Base-by-base conservation (phyloP, 495 filamentous ascomycete species). In the Hypoxylon rickii region DNA sequence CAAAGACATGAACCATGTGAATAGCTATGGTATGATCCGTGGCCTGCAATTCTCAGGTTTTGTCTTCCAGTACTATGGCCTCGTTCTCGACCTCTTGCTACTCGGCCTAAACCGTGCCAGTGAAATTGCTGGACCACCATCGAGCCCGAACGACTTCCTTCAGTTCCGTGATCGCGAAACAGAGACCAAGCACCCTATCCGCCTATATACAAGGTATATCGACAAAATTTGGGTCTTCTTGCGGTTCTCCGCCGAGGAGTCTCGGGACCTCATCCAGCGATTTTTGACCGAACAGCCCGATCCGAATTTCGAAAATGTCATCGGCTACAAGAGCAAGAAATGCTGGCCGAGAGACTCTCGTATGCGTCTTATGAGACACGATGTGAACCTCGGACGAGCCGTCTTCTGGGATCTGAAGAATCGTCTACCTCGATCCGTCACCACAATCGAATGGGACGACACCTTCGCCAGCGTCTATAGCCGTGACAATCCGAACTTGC, bases 351-450 rank as follows among this genome's bases (percentile, higher is more conserved):
- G 95, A 44, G 95, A 99, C 68, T 96, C 91, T 7, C 82, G 95
- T 19, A 99, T 99, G 95, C 85, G 95, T 19, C 73, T 99, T 60
- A 99, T 99, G 95, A 86, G 95, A 59, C 95, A 99, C 70, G 95
- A 99, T 78, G 95, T 99, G 55, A 97, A 99, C 64, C 86, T 99
- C 48, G 95, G 95, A 7, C 86, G 95, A 60, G 95, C 95, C 55
- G 95, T 97, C 10, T 99, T 99, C 75, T 99, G 95, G 94, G 94
- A 99, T 68, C 69, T 99, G 71, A 99, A 99, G 81, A 97, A 99
- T 71, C 82, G 95, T 12, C 79, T 99, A 39, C 95, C 95, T 12
- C 81, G 95, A 53, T 96, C 91, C 17, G 85, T 99, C 34, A 97
- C 95, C 0, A 97, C 95, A 1, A 94, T 97, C 52, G 95, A 99